phyloP scores from a whole-genome alignment of 306 rosid genomes.

The Dryas octopetala region DNA sequence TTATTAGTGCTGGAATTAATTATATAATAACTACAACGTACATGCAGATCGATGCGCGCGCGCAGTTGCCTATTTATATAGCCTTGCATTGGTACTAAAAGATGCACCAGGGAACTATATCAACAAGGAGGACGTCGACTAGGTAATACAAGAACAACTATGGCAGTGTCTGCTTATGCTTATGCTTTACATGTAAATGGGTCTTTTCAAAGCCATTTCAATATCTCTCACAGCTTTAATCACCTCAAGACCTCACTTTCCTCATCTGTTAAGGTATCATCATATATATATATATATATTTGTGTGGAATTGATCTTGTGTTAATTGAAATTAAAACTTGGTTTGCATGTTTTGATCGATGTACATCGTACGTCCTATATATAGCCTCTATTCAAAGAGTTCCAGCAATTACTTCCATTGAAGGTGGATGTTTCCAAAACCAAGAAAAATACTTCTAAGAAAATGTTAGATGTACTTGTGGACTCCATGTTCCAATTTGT shows the following conservation, averaged over 20 bases:
- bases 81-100: no score
- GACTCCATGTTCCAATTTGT: slow-evolving; percentile 53
- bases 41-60: no score
- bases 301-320: no score
- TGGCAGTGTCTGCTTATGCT: neutral
- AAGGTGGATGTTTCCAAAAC: slow-evolving; percentile 1
- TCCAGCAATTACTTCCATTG: neutral
- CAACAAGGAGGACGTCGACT: no score
- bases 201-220: neutral
- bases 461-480: slow-evolving; percentile 44
- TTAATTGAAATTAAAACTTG: no score
- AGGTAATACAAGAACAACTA: neutral
- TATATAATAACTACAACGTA: no score
- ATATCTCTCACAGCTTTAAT: neutral
- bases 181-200: neutral
- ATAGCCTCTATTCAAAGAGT: slow-evolving; percentile 7
- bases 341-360: no score
- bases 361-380: no score
- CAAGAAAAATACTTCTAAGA: slow-evolving; percentile 18
- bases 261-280: slow-evolving; percentile 18
- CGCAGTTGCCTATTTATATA: no score
- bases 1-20: no score
- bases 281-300: neutral
- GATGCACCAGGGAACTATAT: no score
- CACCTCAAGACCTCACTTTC: slow-evolving; percentile 16